A percentile compares a stretch with the other conserved stretches of the same genome.
Evolutionary conservation across 2,329 filamentous ascomycete species (phyloP).

Genomic region (Rasamsonia emersonii): DNA sequence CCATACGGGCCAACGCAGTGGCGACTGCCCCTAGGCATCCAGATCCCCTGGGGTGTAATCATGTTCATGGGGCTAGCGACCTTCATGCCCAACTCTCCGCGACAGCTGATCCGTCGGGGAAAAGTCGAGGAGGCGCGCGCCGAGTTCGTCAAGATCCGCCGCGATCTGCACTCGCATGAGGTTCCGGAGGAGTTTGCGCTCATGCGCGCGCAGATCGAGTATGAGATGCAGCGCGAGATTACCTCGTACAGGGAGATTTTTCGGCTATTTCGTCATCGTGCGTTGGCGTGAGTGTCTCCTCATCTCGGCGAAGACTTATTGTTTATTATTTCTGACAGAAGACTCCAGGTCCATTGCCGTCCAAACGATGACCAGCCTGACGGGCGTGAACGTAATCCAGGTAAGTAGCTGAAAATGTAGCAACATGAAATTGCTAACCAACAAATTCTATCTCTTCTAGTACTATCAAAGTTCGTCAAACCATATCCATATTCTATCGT

Average conservation of each 20-base stretch:
- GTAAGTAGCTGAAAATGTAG: too few species aligned
- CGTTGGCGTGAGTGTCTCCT: slow-evolving; percentile 34
- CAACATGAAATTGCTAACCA: too few species aligned
- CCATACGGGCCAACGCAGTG: slow-evolving; percentile 47
- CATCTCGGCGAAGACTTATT: background rate
- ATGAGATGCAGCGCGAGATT: slow-evolving; percentile 49
- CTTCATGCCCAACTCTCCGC: slow-evolving; percentile 50
- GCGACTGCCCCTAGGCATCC: slow-evolving; percentile 47
- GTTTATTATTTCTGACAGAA: background rate
- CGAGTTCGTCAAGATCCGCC: slow-evolving; percentile 42
- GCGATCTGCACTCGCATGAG: slow-evolving; percentile 37
- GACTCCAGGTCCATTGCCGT: slow-evolving; percentile 45
- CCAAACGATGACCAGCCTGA: slow-evolving; percentile 50
- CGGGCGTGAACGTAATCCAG: slow-evolving; percentile 51
- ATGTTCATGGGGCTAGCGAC: slow-evolving; percentile 46
- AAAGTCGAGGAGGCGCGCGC: slow-evolving; percentile 40
- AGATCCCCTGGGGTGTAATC: slow-evolving; percentile 49
- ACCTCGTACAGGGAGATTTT: slow-evolving; percentile 46
- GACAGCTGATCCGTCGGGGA: slow-evolving; percentile 44
- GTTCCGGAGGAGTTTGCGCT: slow-evolving; percentile 44
- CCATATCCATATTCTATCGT: background rate
- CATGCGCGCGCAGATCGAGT: slow-evolving; percentile 49
- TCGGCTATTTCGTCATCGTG: slow-evolving; percentile 43
- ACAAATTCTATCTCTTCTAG: too few species aligned
- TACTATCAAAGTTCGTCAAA: slow-evolving; percentile 24